Evolutionary conservation across 345 rosid genomes (phyloP), one percentile per base, ranked within the genome.

Genomic region (Litchi chinensis): DNA sequence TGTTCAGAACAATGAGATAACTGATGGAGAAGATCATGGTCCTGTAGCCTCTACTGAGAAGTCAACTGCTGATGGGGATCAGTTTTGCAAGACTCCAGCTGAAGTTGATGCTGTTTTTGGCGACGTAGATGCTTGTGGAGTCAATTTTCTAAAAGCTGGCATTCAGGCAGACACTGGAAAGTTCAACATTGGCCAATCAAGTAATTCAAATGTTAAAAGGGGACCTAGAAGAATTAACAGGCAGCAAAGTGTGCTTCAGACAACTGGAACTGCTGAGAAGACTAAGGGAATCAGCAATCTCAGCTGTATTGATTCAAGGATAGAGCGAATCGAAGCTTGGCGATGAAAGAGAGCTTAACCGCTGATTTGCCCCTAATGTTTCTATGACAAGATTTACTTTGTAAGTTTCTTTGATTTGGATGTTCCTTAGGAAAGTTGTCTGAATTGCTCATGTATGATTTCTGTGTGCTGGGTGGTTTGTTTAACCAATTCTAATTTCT

Each of bases 291-390:
- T 90, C 65, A 77, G 89, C 79, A 88, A 86, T 81, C 79, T 91
- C 81, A 88, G 95, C 88, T 78, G 87, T 57, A 79, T 91, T 71
- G 89, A 89, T 78, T 85, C 91, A 0, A 88, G 93, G 87, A 85
- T 66, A 15, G 96, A 91, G 81, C 90, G 91, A 68, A 88, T 87
- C 24, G 93, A 88, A 87, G 86, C 93, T 59, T 89, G 91, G 94
- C 74, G 92, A 71, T 92, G 85, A 86, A 82, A 74, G 68, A 78
- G 16, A 21, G 69, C 21, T 28, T 18, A 65, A 22, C 60, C 43
- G 13, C 21, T 5, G 75, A 78, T 24, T 19, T 41, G 37, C 37
- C 19, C 50, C 40, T 57, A 73, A 64, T 71, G 79, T 68, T 75
- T 70, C 69, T 19, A 62, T 39, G 56, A 74, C 21, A 18, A 54